Percentiles rank a stretch among this genome's conserved stretches.
Conservation (phyloP, 2,329 filamentous ascomycete genomes). For the Chrysoporthe austroafricana region DNA sequence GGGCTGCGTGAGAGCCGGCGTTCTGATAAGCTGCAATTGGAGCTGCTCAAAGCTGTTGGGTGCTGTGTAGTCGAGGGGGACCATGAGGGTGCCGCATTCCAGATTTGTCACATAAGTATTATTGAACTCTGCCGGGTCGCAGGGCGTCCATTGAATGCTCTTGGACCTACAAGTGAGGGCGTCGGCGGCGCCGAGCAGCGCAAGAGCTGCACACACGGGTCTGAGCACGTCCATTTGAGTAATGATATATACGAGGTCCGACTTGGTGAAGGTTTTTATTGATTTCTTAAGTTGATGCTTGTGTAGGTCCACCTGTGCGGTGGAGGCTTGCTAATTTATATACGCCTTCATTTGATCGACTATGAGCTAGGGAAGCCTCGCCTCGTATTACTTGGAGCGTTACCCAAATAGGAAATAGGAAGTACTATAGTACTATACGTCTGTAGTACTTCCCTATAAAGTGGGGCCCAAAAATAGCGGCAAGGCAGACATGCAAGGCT, state of each 20-base stretch:
- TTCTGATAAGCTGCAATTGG: conserved; percentile 14
- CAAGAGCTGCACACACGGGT: not conserved
- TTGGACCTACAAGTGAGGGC: not conserved
- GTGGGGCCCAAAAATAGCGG: not conserved
- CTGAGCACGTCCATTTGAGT: not conserved
- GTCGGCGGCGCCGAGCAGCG: not conserved
- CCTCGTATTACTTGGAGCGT: not conserved
- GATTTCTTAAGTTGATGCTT: not conserved
- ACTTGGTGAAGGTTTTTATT: not conserved
- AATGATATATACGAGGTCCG: not conserved
- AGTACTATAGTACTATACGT: not conserved
- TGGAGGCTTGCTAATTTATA: not conserved
- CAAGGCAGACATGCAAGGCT: not conserved
- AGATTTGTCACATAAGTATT: conserved; percentile 11
- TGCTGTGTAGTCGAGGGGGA: not conserved
- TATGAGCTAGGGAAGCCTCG: not conserved
- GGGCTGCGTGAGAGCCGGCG: conserved; percentile 20
- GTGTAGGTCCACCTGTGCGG: not conserved
- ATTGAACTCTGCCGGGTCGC: conserved; percentile 7
- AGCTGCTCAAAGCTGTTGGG: not conserved
- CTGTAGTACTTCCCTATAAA: not conserved
- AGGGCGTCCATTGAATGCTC: not conserved
- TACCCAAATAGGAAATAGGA: not conserved
- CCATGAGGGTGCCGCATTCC: not conserved
- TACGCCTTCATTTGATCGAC: not conserved